phyloP scores from a whole-genome alignment of 495 filamentous ascomycete genomes.

The Penicillium argentinense region DNA sequence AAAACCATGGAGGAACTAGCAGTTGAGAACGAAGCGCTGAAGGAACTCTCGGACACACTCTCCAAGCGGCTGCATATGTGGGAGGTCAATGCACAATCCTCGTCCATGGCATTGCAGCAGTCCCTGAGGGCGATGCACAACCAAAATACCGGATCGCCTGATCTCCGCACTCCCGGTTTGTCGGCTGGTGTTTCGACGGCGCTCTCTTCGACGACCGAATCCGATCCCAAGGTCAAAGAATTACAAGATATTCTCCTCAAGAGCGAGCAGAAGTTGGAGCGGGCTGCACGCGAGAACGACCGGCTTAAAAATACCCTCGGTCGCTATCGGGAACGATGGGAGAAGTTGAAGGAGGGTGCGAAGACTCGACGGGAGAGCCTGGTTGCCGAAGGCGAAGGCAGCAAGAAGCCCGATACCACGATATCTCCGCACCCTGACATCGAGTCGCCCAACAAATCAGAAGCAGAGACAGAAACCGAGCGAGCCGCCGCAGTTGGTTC shows the following conservation, averaged over 20 bases:
- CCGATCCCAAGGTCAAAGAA: conserved; percentile 47
- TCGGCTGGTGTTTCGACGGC: conserved; percentile 29
- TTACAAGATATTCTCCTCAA: conserved; percentile 41
- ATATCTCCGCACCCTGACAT: conserved; percentile 13
- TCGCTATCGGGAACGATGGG: conserved; percentile 76
- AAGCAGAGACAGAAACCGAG: no score
- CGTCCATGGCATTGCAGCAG: conserved; percentile 75
- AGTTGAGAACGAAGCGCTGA: conserved; percentile 75
- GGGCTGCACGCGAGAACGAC: conserved; percentile 63
- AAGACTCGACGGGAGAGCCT: conserved; percentile 51
- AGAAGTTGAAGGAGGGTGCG: conserved; percentile 81
- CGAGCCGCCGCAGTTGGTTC: no score
- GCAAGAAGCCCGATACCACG: conserved; percentile 8
- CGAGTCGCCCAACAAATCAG: conserved; percentile 1
- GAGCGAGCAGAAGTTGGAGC: conserved; percentile 56
- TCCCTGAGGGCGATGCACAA: conserved; percentile 69
- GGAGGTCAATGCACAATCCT: conserved; percentile 80
- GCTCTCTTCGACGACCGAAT: conserved; percentile 25
- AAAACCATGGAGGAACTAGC: conserved; percentile 79
- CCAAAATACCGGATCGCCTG: conserved; percentile 42
- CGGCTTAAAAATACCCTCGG: conserved; percentile 64
- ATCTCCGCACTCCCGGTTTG: conserved; percentile 19
- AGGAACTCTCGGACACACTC: conserved; percentile 73
- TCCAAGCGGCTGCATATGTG: conserved; percentile 78
- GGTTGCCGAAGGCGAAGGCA: conserved; percentile 15